Evolutionary conservation across 1,139 yeast genomes (phyloP).

Genomic region (Scheffersomyces lignicola): DNA sequence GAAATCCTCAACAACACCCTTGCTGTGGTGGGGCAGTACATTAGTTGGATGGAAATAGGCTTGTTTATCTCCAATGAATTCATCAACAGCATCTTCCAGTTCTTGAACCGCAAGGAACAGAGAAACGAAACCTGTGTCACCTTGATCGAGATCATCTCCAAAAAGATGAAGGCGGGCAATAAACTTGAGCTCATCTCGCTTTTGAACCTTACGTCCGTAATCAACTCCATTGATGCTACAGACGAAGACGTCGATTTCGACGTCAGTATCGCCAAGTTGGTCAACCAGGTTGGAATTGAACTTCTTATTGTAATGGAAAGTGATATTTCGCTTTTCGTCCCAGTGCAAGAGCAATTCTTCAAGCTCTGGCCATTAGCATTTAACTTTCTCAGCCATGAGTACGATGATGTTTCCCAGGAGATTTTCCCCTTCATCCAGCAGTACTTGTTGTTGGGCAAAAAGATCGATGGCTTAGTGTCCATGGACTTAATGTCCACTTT

Average conservation of each 20-base stretch:
- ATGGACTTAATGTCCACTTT: conserved; percentile 60
- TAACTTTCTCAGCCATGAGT: conserved; percentile 72
- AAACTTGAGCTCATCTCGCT: conserved; percentile 75
- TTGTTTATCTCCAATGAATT: conserved; percentile 70
- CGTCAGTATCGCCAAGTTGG: conserved; percentile 73
- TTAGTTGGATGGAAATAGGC: conserved; percentile 92
- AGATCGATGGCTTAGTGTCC: conserved; percentile 36
- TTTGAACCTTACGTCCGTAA: conserved; percentile 61
- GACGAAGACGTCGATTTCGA: conserved; percentile 63
- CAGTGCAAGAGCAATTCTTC: conserved; percentile 28
- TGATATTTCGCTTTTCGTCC: conserved; percentile 48
- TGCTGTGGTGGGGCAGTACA: conserved; percentile 77
- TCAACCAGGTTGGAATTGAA: conserved; percentile 76
- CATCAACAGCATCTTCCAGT: conserved; percentile 62
- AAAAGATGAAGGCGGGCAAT: conserved; percentile 89
- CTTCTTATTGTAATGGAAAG: conserved; percentile 62
- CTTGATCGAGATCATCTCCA: conserved; percentile 76
- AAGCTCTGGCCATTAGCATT: conserved; percentile 71
- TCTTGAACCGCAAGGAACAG: conserved; percentile 46
- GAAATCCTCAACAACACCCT: conserved; percentile 63
- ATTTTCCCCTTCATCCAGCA: conserved; percentile 79
- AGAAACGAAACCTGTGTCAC: conserved; percentile 70
- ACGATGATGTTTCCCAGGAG: conserved; percentile 84
- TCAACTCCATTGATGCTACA: conserved; percentile 35
- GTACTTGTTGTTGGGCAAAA: conserved; percentile 70